Conservation (phyloP, 495 filamentous ascomycete species). For the Penicillium silybi region DNA sequence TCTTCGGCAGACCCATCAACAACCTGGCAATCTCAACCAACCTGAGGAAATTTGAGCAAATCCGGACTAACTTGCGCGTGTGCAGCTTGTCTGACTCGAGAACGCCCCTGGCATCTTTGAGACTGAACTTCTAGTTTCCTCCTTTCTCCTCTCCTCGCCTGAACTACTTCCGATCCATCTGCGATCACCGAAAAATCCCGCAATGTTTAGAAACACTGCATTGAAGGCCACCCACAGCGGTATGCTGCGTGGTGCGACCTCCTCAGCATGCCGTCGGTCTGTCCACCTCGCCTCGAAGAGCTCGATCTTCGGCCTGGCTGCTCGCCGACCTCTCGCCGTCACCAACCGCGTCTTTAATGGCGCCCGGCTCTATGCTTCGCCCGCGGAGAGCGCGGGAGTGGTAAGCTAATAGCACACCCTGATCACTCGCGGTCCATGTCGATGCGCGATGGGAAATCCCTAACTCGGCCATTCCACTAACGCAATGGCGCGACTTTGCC, state of each 20-base stretch:
- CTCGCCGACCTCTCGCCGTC: conserved; percentile 38
- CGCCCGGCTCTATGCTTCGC: conserved; percentile 52
- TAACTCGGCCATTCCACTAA: conserved; percentile 23
- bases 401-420: conserved; percentile 24
- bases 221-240: conserved; percentile 48
- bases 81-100: conserved; percentile 9
- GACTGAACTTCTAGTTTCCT: conserved; percentile 4
- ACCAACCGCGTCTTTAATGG: conserved; percentile 36
- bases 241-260: conserved; percentile 50
- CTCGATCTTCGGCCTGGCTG: conserved; percentile 44
- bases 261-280: conserved; percentile 40
- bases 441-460: conserved; percentile 4
- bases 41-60: background rate
- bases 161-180: conserved; percentile 10
- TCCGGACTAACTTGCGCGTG: conserved; percentile 8
- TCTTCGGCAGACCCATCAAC: conserved; percentile 19
- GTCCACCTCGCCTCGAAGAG: conserved; percentile 43
- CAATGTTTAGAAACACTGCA: conserved; percentile 45
- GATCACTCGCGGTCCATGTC: conserved; percentile 9
- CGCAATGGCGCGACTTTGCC: conserved; percentile 16
- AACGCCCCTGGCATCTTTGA: conserved; percentile 2
- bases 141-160: conserved; percentile 4
- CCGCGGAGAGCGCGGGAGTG: conserved; percentile 45
- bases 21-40: conserved; percentile 17
- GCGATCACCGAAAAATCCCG: conserved; percentile 29